Percentiles rank a stretch among this genome's conserved stretches.
phyloP scores from a whole-genome alignment of 805 yeast species.

The Metschnikowia hibisci region DNA sequence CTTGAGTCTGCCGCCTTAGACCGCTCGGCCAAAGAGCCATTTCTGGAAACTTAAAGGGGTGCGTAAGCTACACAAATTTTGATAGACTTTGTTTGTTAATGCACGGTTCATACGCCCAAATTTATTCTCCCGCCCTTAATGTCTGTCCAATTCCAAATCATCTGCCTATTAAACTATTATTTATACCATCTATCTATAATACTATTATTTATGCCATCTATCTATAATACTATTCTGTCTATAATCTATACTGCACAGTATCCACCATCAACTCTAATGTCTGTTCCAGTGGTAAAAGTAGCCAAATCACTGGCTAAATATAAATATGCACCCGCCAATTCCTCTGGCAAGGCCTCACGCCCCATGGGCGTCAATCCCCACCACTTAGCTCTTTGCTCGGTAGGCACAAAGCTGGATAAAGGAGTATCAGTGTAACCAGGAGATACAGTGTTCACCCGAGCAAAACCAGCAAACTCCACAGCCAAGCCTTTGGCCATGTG shows the following conservation, averaged over 20 bases:
- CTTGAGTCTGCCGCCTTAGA: no score
- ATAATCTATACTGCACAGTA: slow-evolving; percentile 16
- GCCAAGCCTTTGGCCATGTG: slow-evolving; percentile 23
- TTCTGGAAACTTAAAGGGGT: no score
- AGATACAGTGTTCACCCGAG: slow-evolving; percentile 21
- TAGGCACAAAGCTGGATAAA: slow-evolving; percentile 20
- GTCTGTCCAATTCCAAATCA: no score
- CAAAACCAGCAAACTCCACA: slow-evolving; percentile 22
- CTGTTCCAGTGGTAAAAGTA: slow-evolving; percentile 21
- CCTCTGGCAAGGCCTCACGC: slow-evolving; percentile 22
- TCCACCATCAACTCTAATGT: slow-evolving; percentile 23
- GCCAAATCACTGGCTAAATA: slow-evolving; percentile 24
- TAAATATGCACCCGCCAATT: slow-evolving; percentile 22
- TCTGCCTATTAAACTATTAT: no score
- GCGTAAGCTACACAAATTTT: no score
- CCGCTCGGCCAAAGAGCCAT: no score
- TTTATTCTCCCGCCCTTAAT: no score
- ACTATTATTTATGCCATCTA: neutral
- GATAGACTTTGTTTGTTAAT: no score
- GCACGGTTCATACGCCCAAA: no score
- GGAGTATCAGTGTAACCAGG: slow-evolving; percentile 22
- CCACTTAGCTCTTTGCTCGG: slow-evolving; percentile 21
- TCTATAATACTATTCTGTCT: neutral
- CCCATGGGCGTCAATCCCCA: slow-evolving; percentile 24
- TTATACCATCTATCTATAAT: neutral